Conservation (phyloP, 768 basidiomycete genomes). For the Amanita inopinata region DNA sequence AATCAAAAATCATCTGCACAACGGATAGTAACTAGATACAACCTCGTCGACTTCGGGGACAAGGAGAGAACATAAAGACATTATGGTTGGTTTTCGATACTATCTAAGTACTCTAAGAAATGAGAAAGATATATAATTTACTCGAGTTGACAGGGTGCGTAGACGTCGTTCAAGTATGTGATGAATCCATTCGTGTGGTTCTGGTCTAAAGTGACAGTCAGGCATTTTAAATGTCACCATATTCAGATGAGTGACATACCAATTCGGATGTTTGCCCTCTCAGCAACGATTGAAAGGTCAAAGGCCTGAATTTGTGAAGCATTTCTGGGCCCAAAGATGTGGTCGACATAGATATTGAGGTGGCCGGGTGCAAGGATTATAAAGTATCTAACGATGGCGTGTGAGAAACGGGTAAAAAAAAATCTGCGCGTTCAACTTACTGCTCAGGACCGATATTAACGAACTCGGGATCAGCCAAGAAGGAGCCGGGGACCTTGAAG, state of each 20-base stretch:
- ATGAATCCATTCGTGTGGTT: constrained; percentile 1
- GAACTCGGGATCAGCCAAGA: constrained; percentile 32
- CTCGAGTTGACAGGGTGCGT: not conserved
- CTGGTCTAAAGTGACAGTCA: not conserved
- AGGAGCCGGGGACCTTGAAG: constrained; percentile 27
- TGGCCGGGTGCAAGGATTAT: constrained; percentile 21
- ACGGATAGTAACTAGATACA: too few species aligned
- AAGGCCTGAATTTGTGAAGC: constrained; percentile 17
- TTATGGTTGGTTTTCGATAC: constrained; percentile 1
- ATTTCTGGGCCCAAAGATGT: constrained; percentile 19
- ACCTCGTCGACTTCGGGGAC: too few species aligned
- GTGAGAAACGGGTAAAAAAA: not conserved
- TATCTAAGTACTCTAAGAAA: not conserved
- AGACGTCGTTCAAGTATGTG: not conserved
- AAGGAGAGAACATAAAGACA: too few species aligned
- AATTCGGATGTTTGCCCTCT: constrained; percentile 23
- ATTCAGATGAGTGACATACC: constrained; percentile 23
- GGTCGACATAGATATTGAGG: constrained; percentile 18
- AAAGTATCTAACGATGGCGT: constrained; percentile 17
- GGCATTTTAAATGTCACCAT: not conserved
- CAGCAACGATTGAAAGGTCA: constrained; percentile 22
- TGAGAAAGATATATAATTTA: not conserved
- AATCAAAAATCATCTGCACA: too few species aligned
- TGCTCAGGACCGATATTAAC: constrained; percentile 28
- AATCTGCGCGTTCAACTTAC: constrained; percentile 16